A percentile compares a stretch with the other conserved stretches of the same genome.
Conservation (phyloP, 177 flowering plant genomes). For the Vitis hybrid region DNA sequence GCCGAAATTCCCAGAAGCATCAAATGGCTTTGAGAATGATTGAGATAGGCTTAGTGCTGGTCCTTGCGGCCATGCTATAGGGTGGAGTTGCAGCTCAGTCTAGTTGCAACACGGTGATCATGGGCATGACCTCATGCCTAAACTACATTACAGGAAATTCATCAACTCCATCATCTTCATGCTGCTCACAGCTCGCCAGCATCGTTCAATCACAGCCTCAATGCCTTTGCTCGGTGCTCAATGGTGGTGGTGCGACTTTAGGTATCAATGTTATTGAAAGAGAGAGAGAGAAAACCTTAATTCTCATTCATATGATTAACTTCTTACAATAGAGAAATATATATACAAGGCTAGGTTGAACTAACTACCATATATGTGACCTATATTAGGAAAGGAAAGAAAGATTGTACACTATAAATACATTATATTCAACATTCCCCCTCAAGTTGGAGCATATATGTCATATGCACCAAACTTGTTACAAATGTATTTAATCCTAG, state of each 20-base stretch:
- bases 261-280: constrained; percentile 23
- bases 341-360: too few species aligned
- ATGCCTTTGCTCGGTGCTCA: constrained; percentile 50
- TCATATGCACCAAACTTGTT: too few species aligned
- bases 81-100: constrained; percentile 36
- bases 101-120: constrained; percentile 34
- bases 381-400: too few species aligned
- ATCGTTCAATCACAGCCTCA: constrained; percentile 47
- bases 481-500: too few species aligned
- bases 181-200: constrained; percentile 48
- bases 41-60: constrained; percentile 21
- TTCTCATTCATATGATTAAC: too few species aligned
- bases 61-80: constrained; percentile 22
- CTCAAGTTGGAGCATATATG: too few species aligned
- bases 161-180: constrained; percentile 45
- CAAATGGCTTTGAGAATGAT: constrained; percentile 30
- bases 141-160: constrained; percentile 48
- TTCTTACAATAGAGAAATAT: too few species aligned
- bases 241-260: constrained; percentile 28
- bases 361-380: too few species aligned
- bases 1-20: not conserved
- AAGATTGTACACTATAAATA: too few species aligned
- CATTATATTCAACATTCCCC: too few species aligned
- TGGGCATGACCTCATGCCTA: constrained; percentile 48
- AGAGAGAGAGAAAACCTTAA: too few species aligned